phyloP scores from a whole-genome alignment of 495 filamentous ascomycete genomes.

The Aspergillus wentii region DNA sequence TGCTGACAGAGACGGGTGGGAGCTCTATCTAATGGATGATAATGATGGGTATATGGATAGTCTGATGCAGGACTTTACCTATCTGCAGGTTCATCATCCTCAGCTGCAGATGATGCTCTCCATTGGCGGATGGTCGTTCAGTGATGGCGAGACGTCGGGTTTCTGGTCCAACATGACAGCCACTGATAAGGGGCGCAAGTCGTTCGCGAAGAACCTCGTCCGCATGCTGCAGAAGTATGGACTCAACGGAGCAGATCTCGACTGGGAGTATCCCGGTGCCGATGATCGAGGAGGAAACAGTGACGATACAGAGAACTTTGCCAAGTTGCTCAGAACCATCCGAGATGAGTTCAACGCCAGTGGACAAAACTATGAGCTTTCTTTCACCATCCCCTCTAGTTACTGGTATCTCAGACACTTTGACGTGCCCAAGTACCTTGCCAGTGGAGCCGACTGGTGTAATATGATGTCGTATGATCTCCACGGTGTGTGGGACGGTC shows the following conservation, averaged over 20 bases:
- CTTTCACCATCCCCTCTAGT: slow-evolving; percentile 38
- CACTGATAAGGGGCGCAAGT: slow-evolving; percentile 3
- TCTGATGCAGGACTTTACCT: too few relatives aligned
- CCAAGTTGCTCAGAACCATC: slow-evolving; percentile 29
- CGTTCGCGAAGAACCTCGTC: slow-evolving; percentile 10
- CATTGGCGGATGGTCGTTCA: not conserved
- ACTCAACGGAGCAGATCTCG: slow-evolving; percentile 48
- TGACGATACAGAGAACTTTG: slow-evolving; percentile 39
- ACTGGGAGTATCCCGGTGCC: slow-evolving; percentile 46
- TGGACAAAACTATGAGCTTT: slow-evolving; percentile 25
- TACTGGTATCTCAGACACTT: slow-evolving; percentile 54
- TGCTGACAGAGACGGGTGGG: slow-evolving; percentile 19
- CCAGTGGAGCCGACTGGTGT: slow-evolving; percentile 49
- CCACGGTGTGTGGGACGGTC: slow-evolving; percentile 24
- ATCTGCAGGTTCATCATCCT: not conserved
- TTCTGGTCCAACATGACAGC: slow-evolving; percentile 20
- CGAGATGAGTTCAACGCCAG: slow-evolving; percentile 14
- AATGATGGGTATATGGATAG: too few relatives aligned
- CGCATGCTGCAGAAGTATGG: slow-evolving; percentile 5
- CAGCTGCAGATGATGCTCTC: not conserved
- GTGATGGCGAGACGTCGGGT: slow-evolving; percentile 27
- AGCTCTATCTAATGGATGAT: slow-evolving; percentile 29
- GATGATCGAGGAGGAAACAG: slow-evolving; percentile 36
- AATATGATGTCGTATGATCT: slow-evolving; percentile 57
- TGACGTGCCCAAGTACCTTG: slow-evolving; percentile 32